Percentiles rank a stretch among this genome's conserved stretches.
These are phyloP conservation scores for Fagopyrum esculentum DNA, from an alignment of 148 eudicot genomes.

Conservation along the genomic window DNA sequence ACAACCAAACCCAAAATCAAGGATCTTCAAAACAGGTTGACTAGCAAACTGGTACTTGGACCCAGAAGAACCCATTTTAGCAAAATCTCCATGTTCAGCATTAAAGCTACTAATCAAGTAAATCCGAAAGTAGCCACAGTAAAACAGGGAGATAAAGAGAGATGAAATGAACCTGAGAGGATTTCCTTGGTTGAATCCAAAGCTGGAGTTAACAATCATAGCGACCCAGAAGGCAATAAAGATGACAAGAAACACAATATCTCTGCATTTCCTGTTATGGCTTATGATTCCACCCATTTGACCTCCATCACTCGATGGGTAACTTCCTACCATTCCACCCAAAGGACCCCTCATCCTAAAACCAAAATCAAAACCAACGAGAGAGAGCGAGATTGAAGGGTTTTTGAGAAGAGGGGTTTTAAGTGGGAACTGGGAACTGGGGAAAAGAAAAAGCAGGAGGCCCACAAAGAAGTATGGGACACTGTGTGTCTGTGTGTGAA, in stretches of 20 bases:
- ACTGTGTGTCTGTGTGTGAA: constrained; percentile 21
- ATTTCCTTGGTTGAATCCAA: constrained; percentile 88
- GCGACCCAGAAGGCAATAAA: constrained; percentile 91
- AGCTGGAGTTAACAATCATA: constrained; percentile 97
- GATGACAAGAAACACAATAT: constrained; percentile 68
- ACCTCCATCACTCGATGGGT: constrained; percentile 63
- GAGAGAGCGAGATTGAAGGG: constrained; percentile 15
- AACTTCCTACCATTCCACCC: constrained; percentile 66
- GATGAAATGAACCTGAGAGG: constrained; percentile 55
- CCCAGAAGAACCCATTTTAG: constrained; percentile 15
- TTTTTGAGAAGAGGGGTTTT: constrained; percentile 14
- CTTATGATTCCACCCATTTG: constrained; percentile 60
- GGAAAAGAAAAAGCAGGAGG: background rate
- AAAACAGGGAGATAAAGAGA: background rate
- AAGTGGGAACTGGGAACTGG: constrained; percentile 13
- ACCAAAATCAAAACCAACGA: background rate
- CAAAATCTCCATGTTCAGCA: background rate
- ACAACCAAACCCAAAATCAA: background rate
- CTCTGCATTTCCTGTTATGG: constrained; percentile 88
- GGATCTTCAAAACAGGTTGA: background rate
- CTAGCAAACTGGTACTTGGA: constrained; percentile 1
- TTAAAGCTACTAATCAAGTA: background rate
- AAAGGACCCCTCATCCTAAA: constrained; percentile 53
- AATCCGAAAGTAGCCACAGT: background rate
- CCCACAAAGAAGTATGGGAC: constrained; percentile 18